phyloP scores from a whole-genome alignment of 768 basidiomycete species.

The Termitomyces sp. region DNA sequence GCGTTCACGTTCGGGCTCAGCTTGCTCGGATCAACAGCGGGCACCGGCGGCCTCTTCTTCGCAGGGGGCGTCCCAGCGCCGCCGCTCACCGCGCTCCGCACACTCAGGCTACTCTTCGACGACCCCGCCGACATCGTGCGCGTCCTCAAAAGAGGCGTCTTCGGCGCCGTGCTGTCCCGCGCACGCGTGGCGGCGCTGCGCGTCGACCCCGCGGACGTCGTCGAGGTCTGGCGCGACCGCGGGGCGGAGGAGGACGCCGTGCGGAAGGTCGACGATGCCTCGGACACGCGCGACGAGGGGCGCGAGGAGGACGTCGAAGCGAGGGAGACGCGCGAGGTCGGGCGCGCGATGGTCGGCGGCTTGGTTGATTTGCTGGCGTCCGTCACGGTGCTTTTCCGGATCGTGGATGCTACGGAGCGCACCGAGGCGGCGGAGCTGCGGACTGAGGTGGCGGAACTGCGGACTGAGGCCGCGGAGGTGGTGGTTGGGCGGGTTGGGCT shows the following conservation, averaged over 20 bases:
- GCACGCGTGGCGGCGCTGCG: conserved; percentile 8
- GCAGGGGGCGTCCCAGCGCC: conserved; percentile 8
- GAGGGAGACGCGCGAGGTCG: conserved; percentile 15
- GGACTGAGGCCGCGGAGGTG: conserved; percentile 28
- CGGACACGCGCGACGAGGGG: conserved; percentile 13
- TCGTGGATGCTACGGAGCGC: conserved; percentile 24
- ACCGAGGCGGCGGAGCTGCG: conserved; percentile 20
- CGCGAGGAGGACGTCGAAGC: conserved; percentile 4
- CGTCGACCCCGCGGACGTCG: conserved; percentile 22
- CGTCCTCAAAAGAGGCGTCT: background rate
- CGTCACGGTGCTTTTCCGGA: conserved; percentile 19
- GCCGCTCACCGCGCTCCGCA: background rate
- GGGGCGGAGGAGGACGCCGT: conserved; percentile 29
- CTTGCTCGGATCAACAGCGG: conserved; percentile 24
- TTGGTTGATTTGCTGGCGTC: conserved; percentile 4
- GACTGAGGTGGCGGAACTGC: conserved; percentile 29
- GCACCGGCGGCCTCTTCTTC: conserved; percentile 26
- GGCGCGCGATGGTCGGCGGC: conserved; percentile 11
- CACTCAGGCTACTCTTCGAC: conserved; percentile 11
- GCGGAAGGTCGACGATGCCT: conserved; percentile 30
- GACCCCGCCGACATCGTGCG: conserved; percentile 15
- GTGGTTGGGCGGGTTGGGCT: conserved; percentile 20
- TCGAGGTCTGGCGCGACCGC: conserved; percentile 27
- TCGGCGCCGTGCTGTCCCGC: background rate
- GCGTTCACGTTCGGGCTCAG: conserved; percentile 21